Conservation (phyloP, 495 filamentous ascomycete species). For the Aspergillus indologenus region DNA sequence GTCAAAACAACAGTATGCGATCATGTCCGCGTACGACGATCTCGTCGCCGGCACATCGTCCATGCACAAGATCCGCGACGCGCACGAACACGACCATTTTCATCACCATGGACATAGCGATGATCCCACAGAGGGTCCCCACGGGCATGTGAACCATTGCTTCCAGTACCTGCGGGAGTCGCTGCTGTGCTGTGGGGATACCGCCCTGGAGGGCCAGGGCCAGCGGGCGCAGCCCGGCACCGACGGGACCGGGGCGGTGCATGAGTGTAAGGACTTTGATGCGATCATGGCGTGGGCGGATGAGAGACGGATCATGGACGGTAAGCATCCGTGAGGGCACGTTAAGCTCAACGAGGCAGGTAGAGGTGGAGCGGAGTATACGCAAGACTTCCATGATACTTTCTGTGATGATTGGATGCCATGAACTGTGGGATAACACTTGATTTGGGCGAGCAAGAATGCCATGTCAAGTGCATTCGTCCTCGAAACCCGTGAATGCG, state of each 20-base stretch:
- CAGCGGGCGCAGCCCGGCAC: background rate
- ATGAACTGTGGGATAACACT: no score
- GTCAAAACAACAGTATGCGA: background rate
- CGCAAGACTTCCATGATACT: no score
- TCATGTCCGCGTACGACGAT: constrained; percentile 2
- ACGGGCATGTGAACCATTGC: constrained; percentile 1
- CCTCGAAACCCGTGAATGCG: no score
- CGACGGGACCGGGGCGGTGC: constrained; percentile 1
- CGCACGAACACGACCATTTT: background rate
- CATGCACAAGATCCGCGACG: background rate
- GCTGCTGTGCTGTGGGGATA: constrained; percentile 3
- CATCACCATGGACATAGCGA: background rate
- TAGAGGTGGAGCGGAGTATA: no score
- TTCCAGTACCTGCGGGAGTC: constrained; percentile 7
- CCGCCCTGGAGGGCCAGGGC: constrained; percentile 2
- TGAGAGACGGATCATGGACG: background rate
- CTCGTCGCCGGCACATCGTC: background rate
- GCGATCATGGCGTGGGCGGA: constrained; percentile 2
- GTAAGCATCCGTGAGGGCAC: background rate
- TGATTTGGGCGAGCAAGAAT: no score
- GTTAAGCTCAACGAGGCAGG: no score
- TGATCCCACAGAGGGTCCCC: background rate
- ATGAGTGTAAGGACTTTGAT: constrained; percentile 3
- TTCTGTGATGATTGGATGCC: no score
- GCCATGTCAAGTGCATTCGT: no score